Evolutionary conservation across 805 yeast genomes (phyloP), one percentile per base, ranked within the genome.

Genomic region (Starmerella apis): DNA sequence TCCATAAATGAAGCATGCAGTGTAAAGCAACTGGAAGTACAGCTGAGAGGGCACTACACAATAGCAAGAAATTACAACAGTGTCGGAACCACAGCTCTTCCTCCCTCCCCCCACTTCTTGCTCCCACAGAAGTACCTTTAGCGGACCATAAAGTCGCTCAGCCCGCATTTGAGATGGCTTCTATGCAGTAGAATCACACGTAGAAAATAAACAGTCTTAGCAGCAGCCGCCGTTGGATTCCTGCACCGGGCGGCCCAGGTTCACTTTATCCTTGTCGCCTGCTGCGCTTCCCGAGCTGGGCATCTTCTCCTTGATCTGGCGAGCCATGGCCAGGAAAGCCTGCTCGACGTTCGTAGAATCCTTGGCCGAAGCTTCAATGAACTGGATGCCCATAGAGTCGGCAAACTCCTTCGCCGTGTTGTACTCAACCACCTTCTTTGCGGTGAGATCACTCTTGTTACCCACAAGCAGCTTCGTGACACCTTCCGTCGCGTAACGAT

Each of bases 261-360:
- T 62, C 47, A 72, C 69, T 64, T 71, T 71, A 43, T 65, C 68
- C 57, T 65, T 66, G 46, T 64, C 63, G 47, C 61, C 61, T 58
- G 73, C 81, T 37, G 90, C 81, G 22, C 59, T 57, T 59, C 74
- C 81, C 41, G 92, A 81, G 41, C 63, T 59, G 36, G 72, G 72
- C 86, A 92, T 86, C 65, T 87, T 87, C 57, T 94, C 92, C 75
- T 92, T 92, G 66, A 92, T 92, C 68, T 92, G 96, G 68, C 95
- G 83, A 10, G 97, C 95, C 98, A 92, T 92, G 59, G 96, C 87
- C 75, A 86, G 80, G 72, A 92, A 92, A 11, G 97, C 97, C 69
- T 92, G 96, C 69, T 92, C 98, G 60, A 92, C 98, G 65, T 92
- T 92, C 51, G 96, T 86, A 31, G 96, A 83, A 63, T 84, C 84